phyloP scores from a whole-genome alignment of 169 alveolate genomes.

The Eimeria acervulina region DNA sequence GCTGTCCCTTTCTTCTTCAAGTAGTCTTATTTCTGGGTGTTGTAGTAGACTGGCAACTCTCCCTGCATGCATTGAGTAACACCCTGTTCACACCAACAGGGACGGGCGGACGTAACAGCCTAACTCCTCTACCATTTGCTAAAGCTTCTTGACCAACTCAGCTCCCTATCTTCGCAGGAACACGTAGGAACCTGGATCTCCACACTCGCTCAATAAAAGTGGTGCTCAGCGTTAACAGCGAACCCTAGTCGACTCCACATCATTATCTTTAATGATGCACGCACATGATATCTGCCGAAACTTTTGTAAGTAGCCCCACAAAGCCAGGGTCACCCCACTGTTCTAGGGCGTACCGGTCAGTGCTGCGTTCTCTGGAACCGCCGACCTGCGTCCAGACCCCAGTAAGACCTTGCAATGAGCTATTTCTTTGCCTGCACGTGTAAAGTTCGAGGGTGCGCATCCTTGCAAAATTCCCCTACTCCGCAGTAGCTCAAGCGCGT shows the following conservation, averaged over 20 bases:
- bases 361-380: conserved; percentile 92
- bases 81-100: background rate
- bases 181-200: background rate
- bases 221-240: background rate
- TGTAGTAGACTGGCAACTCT: too few species aligned
- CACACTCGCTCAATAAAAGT: background rate
- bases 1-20: too few species aligned
- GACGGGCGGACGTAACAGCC: background rate
- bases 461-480: background rate
- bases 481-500: background rate
- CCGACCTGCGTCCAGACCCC: conserved; percentile 91
- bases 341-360: conserved; percentile 91
- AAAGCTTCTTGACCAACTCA: background rate
- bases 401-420: conserved; percentile 88
- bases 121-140: background rate
- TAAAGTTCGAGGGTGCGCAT: background rate
- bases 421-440: background rate
- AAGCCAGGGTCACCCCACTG: conserved; percentile 22
- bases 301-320: background rate
- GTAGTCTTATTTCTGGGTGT: too few species aligned
- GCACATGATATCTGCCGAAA: background rate
- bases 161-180: background rate
- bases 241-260: too few species aligned
- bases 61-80: background rate
- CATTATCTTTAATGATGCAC: background rate